Evolutionary conservation across 768 basidiomycete species (phyloP), one percentile per base, ranked within the genome.

Genomic region (Antrodiella citrinella): DNA sequence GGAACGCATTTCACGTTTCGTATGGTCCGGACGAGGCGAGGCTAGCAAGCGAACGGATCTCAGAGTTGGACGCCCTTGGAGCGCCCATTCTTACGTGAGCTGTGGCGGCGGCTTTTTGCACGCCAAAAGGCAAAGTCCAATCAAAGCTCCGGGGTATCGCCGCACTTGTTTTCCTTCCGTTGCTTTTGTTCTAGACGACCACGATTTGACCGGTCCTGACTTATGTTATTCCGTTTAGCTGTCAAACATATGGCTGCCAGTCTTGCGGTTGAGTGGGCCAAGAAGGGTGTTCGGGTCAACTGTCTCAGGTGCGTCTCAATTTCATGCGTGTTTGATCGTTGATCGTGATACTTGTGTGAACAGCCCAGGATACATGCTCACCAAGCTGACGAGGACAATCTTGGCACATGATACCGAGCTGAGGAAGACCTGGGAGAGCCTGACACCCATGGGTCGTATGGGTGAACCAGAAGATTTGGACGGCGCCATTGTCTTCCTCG

Each of bases 181-280:
- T 35, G 7, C 7, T 35, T 15, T 35, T 35, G 7, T 35, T 35
- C 15, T 35, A 15, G 30, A 15, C 7, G 30, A 35, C 15, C 15
- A 7, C 7, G 30, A 35, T 7, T 15, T 35, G 30, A 35, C 30
- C 15, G 30, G 30, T 35, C 15, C 15, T n/a, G n/a, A n/a, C n/a
- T 35, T 35, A 7, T 38, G 46, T 26, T 51, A n/a, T 12, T 2
- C 24, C 42, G 25, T 26, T 26, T 52, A 86, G 86, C 93, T 44
- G 93, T 97, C 26, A 85, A 86, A 58, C 94, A 97, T 62, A 90
- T 97, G 90, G 91, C 91, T 11, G 73, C 88, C 1, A 90, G 86
- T 57, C 74, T 97, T 26, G 94, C 87, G 1, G 91, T 97, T 21
- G 95, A 98, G 69, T 97, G 94, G 93, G 95, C 95, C 0, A 86